Percentiles rank a stretch among this genome's conserved stretches.
Evolutionary conservation across 108 stramenopile genomes (phyloP).

Genomic region (Cafeteria roenbergensis): DNA sequence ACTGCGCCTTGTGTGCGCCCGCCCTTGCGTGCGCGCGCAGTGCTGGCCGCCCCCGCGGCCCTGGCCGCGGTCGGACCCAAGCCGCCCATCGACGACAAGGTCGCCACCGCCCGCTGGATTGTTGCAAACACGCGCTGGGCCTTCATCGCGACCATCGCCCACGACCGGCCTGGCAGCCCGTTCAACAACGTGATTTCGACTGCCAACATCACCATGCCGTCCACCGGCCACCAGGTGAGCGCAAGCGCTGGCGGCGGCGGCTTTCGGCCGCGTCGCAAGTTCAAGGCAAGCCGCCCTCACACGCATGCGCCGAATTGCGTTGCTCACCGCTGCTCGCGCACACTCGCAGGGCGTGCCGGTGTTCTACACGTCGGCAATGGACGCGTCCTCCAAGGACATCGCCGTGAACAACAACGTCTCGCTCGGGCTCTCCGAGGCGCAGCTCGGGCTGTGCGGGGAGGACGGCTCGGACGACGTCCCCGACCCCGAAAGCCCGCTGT

Average conservation of each 20-base stretch:
- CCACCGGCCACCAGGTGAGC: no score
- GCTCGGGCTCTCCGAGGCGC: neutral
- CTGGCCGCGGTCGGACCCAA: no score
- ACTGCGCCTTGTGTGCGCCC: no score
- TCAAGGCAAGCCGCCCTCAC: no score
- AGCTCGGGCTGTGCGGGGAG: no score
- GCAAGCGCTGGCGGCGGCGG: no score
- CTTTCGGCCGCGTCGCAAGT: no score
- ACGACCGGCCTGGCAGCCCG: neutral
- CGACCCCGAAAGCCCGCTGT: slow-evolving; percentile 53
- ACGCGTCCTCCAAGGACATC: neutral
- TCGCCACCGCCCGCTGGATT: neutral
- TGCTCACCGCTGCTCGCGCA: no score
- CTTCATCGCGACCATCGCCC: neutral
- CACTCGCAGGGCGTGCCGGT: neutral
- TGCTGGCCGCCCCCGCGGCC: no score
- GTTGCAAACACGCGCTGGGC: neutral
- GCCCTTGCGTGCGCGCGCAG: no score
- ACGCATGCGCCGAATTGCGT: no score
- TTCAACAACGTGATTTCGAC: neutral
- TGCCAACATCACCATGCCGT: neutral
- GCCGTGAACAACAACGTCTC: neutral
- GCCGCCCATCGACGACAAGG: neutral
- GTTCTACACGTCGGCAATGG: neutral
- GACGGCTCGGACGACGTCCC: slow-evolving; percentile 10